A percentile compares a stretch with the other conserved stretches of the same genome.
Conservation (phyloP, 331 rosid species). For the Prunus yedoensis region DNA sequence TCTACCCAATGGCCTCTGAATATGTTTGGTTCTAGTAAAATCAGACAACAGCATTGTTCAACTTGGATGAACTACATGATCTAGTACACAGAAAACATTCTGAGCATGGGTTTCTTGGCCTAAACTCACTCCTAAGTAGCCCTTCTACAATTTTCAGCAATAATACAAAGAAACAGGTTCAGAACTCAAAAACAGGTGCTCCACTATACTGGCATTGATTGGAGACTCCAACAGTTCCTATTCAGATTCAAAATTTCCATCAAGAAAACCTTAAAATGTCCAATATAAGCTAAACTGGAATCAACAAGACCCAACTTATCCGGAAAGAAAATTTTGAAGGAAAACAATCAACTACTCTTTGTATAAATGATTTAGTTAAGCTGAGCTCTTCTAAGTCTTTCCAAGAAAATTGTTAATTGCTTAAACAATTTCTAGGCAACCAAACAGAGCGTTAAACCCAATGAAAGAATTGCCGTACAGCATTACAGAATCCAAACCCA, state of each 20-base stretch:
- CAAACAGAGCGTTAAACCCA: slow-evolving; percentile 3
- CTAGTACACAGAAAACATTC: slow-evolving; percentile 19
- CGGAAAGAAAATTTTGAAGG: not conserved
- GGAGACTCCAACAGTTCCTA: slow-evolving; percentile 33
- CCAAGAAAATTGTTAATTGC: not conserved
- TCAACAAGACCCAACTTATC: slow-evolving; percentile 13
- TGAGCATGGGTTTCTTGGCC: slow-evolving; percentile 11
- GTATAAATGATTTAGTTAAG: slow-evolving; percentile 8
- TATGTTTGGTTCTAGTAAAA: slow-evolving; percentile 29
- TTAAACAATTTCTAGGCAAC: not conserved
- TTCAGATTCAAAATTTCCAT: slow-evolving; percentile 9
- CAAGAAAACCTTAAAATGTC: slow-evolving; percentile 6
- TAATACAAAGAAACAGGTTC: slow-evolving; percentile 13
- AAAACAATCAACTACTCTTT: not conserved
- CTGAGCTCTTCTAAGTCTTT: slow-evolving; percentile 1
- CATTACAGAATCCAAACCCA: not conserved
- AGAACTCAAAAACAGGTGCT: slow-evolving; percentile 20
- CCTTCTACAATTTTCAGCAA: not conserved
- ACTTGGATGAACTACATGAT: slow-evolving; percentile 18
- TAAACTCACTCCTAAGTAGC: not conserved
- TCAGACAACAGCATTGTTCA: slow-evolving; percentile 20
- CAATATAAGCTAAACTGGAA: slow-evolving; percentile 6
- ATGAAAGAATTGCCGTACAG: not conserved
- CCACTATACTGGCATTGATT: slow-evolving; percentile 11
- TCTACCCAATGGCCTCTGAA: slow-evolving; percentile 25